Evolutionary conservation across 2,329 filamentous ascomycete genomes (phyloP), one percentile per base, ranked within the genome.

Genomic region (Penicillium sp.): DNA sequence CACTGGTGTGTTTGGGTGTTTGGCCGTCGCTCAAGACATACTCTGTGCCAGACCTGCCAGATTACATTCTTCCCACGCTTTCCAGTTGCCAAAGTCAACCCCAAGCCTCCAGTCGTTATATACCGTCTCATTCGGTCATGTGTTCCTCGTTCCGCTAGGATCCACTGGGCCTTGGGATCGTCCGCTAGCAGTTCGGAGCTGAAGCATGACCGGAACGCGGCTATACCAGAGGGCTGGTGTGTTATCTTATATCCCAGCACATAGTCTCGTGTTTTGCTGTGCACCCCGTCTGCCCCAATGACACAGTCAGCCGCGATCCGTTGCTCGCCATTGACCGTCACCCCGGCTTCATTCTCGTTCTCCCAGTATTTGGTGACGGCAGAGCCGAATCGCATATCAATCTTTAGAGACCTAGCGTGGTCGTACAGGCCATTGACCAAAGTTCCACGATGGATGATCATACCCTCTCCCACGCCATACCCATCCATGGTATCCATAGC

Each of bases 211-310:
- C 27, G 41, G 11, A 18, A 43, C 2, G 27, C n/a, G 4, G 41
- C 41, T 14, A 43, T 10, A 5, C 27, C 27, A 8, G 41, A 32
- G n/a, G n/a, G 3, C 13, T 23, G 16, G 2, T 16, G n/a, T 7
- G 42, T 7, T 1, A 44, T 44, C 16, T 23, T 16, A 19, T 44
- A 30, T 7, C 41, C 41, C 14, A 32, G 26, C 9, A 43, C 41
- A 29, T 30, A 43, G 18, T 43, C 41, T 1, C n/a, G 27, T 13
- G 41, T 43, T 14, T 26, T 34, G 39, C 55, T 54, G 30, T 57
- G 49, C n/a, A 54, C 38, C 0, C 55, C 51, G 29, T 57, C 55
- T 4, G 36, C 32, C 5, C 39, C 55, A n/a, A 54, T 50, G 45
- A 54, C 51, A 14, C 51, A 57, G 35, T 57, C 50, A 1, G 39